Evolutionary conservation across 2,329 filamentous ascomycete species (phyloP).

Genomic region (Monilinia fructigena): DNA sequence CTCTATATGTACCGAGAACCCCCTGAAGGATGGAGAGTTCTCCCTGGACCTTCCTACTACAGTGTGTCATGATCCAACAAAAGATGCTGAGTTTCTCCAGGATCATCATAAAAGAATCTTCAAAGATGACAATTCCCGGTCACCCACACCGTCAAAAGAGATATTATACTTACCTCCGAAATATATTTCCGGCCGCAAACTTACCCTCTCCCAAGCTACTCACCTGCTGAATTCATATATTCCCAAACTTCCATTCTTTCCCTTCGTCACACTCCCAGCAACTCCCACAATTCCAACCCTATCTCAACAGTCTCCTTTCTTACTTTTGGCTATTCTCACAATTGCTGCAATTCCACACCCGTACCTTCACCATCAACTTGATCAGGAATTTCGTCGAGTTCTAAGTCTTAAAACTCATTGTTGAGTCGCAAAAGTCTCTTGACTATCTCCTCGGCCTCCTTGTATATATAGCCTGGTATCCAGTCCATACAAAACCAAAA

Average conservation of each 20-base stretch:
- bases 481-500: constrained; percentile 36
- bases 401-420: constrained; percentile 44
- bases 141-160: constrained; percentile 5
- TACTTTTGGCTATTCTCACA: constrained; percentile 37
- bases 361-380: constrained; percentile 35
- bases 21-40: constrained; percentile 28
- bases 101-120: constrained; percentile 34
- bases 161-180: not conserved
- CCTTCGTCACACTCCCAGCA: constrained; percentile 34
- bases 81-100: constrained; percentile 30
- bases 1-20: not conserved
- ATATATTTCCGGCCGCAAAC: constrained; percentile 30
- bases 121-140: constrained; percentile 18
- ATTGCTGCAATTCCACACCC: constrained; percentile 32
- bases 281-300: constrained; percentile 33
- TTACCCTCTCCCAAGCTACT: constrained; percentile 33
- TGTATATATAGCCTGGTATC: constrained; percentile 58
- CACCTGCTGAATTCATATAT: constrained; percentile 30
- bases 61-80: constrained; percentile 27
- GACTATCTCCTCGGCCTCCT: constrained; percentile 59
- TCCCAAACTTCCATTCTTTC: constrained; percentile 31
- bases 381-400: constrained; percentile 37
- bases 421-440: constrained; percentile 55
- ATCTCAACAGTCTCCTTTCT: constrained; percentile 34
- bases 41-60: constrained; percentile 34